Base-by-base conservation (phyloP, 495 filamentous ascomycete genomes). In the Talaromyces borbonicus region DNA sequence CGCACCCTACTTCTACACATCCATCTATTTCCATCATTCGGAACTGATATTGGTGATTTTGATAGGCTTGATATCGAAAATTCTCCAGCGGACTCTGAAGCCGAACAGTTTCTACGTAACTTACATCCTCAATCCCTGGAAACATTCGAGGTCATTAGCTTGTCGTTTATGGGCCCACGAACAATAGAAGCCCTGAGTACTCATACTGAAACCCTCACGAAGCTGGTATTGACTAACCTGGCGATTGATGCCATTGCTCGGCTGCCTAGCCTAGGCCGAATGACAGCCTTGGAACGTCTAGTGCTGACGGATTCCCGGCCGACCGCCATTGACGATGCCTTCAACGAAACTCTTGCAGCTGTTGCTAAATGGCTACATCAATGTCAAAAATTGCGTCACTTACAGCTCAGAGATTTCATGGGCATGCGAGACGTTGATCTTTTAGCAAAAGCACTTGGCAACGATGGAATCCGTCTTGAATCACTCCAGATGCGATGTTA, bases 151-250 rank as follows among this genome's bases (percentile, higher is more conserved):
- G 65, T 80, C 16, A 41, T 24, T 16, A 72, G 75, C 50, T 53
- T 59, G 16, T 69, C 71, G 27, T 57, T 63, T 3, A 65, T 84
- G 27, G 73, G 69, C 4, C 53, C 61, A 3, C 66, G 78, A 35
- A 76, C 75, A 4, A 75, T 84, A 32, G 57, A 67, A 32, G 76
- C 79, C 3, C 49, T 90, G n/a, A 71, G 66, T 38, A 52, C 55
- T 16, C 84, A 88, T 53, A 53, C 69, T 3, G 42, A 62, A 11
- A 78, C 81, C 8, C 60, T 90, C 16, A 72, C 61, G 37, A 62
- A 64, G 14, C 63, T 88, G 11, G 64, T 68, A 47, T 60, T 87
- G 2, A 58, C 62, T 35, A 71, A 65, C 39, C 64, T 87, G 15
- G 54, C 55, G 5, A 59, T 63, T 14, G 55, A 70, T 2, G 60